Conservation (phyloP, 805 yeast genomes). For the Spencermartinsiella europaea region DNA sequence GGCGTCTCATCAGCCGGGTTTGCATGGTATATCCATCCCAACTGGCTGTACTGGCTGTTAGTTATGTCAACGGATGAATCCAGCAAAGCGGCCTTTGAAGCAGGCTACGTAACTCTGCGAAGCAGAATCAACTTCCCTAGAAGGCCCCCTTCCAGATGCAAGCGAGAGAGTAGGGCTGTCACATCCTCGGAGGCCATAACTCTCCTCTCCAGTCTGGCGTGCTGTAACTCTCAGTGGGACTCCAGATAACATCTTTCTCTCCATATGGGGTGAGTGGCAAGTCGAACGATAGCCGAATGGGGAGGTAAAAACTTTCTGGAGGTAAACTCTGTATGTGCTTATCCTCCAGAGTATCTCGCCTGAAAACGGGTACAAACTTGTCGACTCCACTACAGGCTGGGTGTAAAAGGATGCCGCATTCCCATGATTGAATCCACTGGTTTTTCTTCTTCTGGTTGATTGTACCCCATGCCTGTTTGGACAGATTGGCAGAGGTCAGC, state of each 20-base stretch:
- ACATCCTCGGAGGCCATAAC: conserved; percentile 14
- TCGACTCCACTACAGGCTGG: conserved; percentile 25
- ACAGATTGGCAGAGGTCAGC: conserved; percentile 69
- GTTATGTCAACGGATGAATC: no score
- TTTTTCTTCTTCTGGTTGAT: conserved; percentile 24
- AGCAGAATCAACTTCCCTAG: no score
- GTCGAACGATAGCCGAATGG: conserved; percentile 19
- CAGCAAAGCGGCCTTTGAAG: no score
- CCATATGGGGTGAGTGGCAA: conserved; percentile 15
- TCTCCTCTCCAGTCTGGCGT: conserved; percentile 19
- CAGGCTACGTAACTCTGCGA: no score
- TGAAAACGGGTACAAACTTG: conserved; percentile 42
- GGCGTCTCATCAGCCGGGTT: no score
- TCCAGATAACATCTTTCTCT: conserved; percentile 16
- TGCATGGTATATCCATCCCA: no score
- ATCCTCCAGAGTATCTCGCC: conserved; percentile 30
- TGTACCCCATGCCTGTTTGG: conserved; percentile 79
- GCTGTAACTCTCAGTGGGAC: conserved; percentile 11
- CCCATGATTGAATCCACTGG: conserved; percentile 41
- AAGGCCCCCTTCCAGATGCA: no score
- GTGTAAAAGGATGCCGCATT: conserved; percentile 48
- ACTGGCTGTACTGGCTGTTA: no score
- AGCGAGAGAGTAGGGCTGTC: no score
- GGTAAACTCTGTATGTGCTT: background rate
- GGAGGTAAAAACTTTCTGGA: conserved; percentile 1